Conservation (phyloP, 495 filamentous ascomycete species). For the Poronia punctata region DNA sequence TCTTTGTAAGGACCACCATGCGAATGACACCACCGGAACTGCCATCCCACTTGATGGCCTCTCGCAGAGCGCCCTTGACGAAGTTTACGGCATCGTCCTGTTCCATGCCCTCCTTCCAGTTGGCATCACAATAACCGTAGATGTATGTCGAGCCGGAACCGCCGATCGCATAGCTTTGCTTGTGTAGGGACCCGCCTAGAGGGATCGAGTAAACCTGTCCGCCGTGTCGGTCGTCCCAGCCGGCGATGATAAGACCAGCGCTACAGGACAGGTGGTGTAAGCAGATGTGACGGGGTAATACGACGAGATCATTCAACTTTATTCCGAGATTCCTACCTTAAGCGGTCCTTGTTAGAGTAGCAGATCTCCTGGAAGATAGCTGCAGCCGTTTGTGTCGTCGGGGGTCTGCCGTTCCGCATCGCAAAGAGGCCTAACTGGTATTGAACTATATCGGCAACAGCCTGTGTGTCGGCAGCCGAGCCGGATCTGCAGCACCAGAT, state of each 20-base stretch:
- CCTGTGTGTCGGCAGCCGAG: slow-evolving; percentile 95
- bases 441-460: slow-evolving; percentile 93
- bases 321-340: slow-evolving; percentile 68
- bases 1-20: slow-evolving; percentile 85
- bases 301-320: too few species aligned
- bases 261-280: slow-evolving; percentile 38
- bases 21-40: slow-evolving; percentile 97
- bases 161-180: slow-evolving; percentile 91
- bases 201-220: slow-evolving; percentile 97
- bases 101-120: slow-evolving; percentile 94
- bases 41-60: slow-evolving; percentile 99
- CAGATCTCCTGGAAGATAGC: slow-evolving; percentile 95
- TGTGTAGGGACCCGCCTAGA: slow-evolving; percentile 92
- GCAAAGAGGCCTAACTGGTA: slow-evolving; percentile 92
- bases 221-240: slow-evolving; percentile 87
- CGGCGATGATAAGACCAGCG: slow-evolving; percentile 95
- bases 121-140: slow-evolving; percentile 94
- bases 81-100: slow-evolving; percentile 89
- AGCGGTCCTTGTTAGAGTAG: slow-evolving; percentile 90
- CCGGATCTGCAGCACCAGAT: slow-evolving; percentile 99
- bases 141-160: slow-evolving; percentile 98
- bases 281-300: slow-evolving; percentile 1
- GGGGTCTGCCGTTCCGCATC: slow-evolving; percentile 76
- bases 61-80: slow-evolving; percentile 79
- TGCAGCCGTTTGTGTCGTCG: slow-evolving; percentile 89